These are phyloP conservation scores for Pseudozyma sp. DNA, from an alignment of 1,284 basidiomycete species.

Conservation along the genomic window DNA sequence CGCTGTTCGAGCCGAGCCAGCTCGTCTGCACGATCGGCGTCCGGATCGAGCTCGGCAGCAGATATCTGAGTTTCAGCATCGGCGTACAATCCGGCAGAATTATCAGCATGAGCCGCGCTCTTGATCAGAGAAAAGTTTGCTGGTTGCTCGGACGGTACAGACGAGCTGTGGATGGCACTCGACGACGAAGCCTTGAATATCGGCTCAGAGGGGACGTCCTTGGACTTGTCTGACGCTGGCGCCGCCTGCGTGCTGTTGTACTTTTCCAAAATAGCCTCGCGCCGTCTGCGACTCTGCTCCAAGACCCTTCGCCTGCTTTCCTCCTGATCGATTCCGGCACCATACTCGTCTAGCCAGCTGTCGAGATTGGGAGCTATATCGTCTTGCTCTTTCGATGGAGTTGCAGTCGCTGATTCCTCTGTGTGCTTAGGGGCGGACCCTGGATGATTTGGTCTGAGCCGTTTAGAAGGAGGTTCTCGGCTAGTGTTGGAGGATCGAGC, in stretches of 20 bases:
- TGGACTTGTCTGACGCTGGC: neutral
- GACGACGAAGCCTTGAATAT: neutral
- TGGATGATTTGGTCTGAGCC: slow-evolving; percentile 7
- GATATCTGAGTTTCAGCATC: slow-evolving; percentile 9
- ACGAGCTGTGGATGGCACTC: neutral
- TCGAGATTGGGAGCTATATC: slow-evolving; percentile 12
- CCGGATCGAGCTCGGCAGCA: slow-evolving; percentile 53
- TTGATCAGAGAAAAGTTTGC: slow-evolving; percentile 21
- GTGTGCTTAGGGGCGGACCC: neutral
- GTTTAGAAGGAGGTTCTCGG: slow-evolving; percentile 18
- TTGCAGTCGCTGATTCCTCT: neutral
- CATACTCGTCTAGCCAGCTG: slow-evolving; percentile 28
- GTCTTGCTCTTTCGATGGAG: neutral
- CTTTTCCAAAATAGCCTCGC: slow-evolving; percentile 50
- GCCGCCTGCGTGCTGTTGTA: slow-evolving; percentile 14
- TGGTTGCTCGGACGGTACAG: neutral
- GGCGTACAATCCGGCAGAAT: neutral
- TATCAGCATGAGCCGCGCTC: neutral
- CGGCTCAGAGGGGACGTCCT: neutral
- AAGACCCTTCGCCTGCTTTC: slow-evolving; percentile 23
- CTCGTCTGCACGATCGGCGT: slow-evolving; percentile 40
- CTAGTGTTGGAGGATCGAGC: neutral
- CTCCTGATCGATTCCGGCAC: slow-evolving; percentile 34
- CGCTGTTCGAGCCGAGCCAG: slow-evolving; percentile 31
- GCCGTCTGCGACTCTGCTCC: slow-evolving; percentile 54